Evolutionary conservation across 352 stramenopile genomes (phyloP).

Genomic region (Globisporangium spinosum): DNA sequence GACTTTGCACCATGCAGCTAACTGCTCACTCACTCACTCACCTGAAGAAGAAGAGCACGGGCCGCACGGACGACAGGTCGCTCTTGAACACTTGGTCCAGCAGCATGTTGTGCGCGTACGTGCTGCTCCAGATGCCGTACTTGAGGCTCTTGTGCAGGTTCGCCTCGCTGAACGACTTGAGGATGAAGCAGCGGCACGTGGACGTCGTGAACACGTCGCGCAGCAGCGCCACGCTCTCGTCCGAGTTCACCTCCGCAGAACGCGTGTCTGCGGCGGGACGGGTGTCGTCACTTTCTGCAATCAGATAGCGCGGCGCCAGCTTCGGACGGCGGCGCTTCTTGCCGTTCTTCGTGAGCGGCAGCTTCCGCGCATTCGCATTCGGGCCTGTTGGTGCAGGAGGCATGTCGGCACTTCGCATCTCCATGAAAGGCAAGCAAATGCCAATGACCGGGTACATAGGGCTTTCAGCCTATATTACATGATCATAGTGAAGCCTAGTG

Average conservation of each 20-base stretch:
- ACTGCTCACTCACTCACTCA: conserved; percentile 16
- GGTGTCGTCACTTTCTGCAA: neutral
- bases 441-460: neutral
- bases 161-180: conserved; percentile 85
- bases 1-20: neutral
- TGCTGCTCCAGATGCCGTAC: conserved; percentile 80
- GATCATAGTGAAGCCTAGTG: too few species aligned
- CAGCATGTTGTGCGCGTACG: conserved; percentile 59
- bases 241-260: conserved; percentile 7
- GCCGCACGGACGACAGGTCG: conserved; percentile 57
- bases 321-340: conserved; percentile 29
- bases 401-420: neutral
- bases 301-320: conserved; percentile 46
- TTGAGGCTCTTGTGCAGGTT: conserved; percentile 87
- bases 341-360: conserved; percentile 20
- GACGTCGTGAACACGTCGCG: conserved; percentile 52
- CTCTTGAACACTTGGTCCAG: conserved; percentile 71
- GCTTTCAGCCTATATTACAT: too few species aligned
- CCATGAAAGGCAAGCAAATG: neutral
- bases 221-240: conserved; percentile 36
- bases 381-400: neutral
- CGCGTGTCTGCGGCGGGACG: neutral
- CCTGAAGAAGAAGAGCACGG: conserved; percentile 81
- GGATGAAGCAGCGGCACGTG: conserved; percentile 76
- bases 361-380: conserved; percentile 1